Base-by-base conservation (phyloP, 805 yeast genomes). In the Candida odintsovae region DNA sequence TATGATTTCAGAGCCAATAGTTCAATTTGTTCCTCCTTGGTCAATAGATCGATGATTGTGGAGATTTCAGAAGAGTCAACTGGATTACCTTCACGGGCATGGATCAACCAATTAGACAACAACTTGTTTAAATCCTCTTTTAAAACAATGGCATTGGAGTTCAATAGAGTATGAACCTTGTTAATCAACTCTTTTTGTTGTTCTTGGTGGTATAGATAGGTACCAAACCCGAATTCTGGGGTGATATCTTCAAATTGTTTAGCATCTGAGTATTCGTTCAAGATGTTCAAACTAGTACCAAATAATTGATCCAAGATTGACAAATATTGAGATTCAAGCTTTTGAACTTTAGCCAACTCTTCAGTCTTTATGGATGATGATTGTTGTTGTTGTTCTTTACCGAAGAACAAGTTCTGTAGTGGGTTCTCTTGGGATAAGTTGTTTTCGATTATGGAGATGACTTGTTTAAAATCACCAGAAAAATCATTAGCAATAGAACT, bases 201-300 rank as follows among this genome's bases (percentile, higher is more conserved):
- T 54, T 80, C 80, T 55, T 78, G 76, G 35, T 68, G 68, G 43
- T 75, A 77, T 55, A 90, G 66, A 61, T 73, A 89, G 23, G 78
- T 68, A 64, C 98, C 98, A 55, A 77, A 87, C 9, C 97, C 96
- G 60, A 71, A 90, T 66, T 90, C 97, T 21, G 97, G 98, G 43
- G 80, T 77, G 18, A 80, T 59, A 4, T 78, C 77, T 43, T 70
- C 68, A 39, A 72, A 68, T 42, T 61, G 55, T 19, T 68, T 66
- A 21, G 75, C 70, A 16, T 73, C 56, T 53, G 66, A 42, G 42
- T n/a, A 77, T 45, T 82, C 81, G 65, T 88, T 84, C 62, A 86
- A 70, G 33, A 90, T 66, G 44, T 75, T 70, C 50, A 86, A 69
- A 45, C 77, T 71, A 8, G 72, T 62, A 16, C 73, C 66, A 60